Base-by-base conservation (phyloP, 2,329 filamentous ascomycete species). In the Clarireedia monteithiana region DNA sequence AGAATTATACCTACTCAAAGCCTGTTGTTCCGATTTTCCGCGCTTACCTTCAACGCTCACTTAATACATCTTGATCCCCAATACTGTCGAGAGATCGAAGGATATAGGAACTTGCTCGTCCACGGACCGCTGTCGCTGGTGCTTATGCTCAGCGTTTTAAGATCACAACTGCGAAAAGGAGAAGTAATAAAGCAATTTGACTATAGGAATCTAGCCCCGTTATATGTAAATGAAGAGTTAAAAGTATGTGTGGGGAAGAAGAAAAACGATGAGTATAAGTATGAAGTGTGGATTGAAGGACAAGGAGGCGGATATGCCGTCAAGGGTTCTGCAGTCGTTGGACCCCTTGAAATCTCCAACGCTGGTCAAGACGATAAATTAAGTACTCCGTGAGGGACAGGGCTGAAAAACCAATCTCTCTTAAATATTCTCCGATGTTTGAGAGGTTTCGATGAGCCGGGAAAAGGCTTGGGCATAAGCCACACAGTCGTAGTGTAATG, bases 11-110 rank as follows among this genome's bases (percentile, higher is more conserved):
- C 91, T 0, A 84, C 85, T 2, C 76, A 81, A 2, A 75, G 80
- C 4, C 80, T 96, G 4, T 82, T 99, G 53, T 96, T 95, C 73
- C 84, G 91, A 57, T 97, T 92, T 75, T 94, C 88, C 20, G 91
- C 91, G 0, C 80, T 99, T 36, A 92, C 88, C 2, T 91, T 90
- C 75, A 99, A 99, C 71, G 89, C 90, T 1, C 94, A 99, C 71
- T 77, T 80, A 15, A 96, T 99, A 63, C 94, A 99, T 72, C 77
- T 95, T 23, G 88, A 96, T 69, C 79, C 78, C 1, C 67, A 77
- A 45, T 95, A 89, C 71, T 84, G 84, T 51, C 78, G 79, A 40
- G 74, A 80, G 12, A 74, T 84, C 12, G 94, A 97, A 70, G 88
- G 88, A 10, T 85, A 95, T 68, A 78, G 78, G 5, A 81, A 84